Evolutionary conservation across 345 rosid species (phyloP), one percentile per base, ranked within the genome.

Genomic region (Linum tenue): DNA sequence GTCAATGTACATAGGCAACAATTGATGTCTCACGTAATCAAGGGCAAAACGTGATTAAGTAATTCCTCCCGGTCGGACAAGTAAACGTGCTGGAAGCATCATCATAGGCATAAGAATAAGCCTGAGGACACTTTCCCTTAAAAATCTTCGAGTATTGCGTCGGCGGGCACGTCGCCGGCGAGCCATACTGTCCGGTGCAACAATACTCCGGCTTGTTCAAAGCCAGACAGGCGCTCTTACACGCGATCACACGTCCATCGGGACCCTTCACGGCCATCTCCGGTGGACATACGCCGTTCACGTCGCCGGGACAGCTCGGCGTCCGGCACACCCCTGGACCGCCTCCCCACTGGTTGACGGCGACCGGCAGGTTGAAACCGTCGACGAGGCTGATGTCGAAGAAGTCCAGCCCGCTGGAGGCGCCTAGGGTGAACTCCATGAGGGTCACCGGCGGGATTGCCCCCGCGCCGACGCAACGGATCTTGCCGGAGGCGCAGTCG

Each of bases 201-300:
- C 97, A 94, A 62, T 90, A 90, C 63, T 88, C 85, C 58, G 95
- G 89, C 68, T 83, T 69, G 59, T 73, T 48, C 43, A 94, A 94
- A 5, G 97, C 97, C 39, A 81, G 95, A 41, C 99, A 90, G 4
- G 99, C 97, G 81, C 97, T 90, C 77, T 80, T 88, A 59, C 99
- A 94, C 1, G 95, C 84, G 9, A 79, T 73, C 0, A 35, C 72
- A 0, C 86, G 88, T 40, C 67, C 82, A 0, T 14, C 70, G 55
- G 79, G 79, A 39, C 90, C 96, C 67, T 74, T 85, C 0, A 94
- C 86, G 65, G 31, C 31, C 31, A 22, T 22, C 31, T 86, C 97
- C 5, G 96, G 72, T 0, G 99, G 99, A 65, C 97, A 94, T 50
- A 81, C 66, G 14, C 68, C 88, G 75, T 86, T 88, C 35, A 94